A percentile compares a stretch with the other conserved stretches of the same genome.
Evolutionary conservation across 2,329 filamentous ascomycete genomes (phyloP).

Genomic region (Fusarium mangiferae): DNA sequence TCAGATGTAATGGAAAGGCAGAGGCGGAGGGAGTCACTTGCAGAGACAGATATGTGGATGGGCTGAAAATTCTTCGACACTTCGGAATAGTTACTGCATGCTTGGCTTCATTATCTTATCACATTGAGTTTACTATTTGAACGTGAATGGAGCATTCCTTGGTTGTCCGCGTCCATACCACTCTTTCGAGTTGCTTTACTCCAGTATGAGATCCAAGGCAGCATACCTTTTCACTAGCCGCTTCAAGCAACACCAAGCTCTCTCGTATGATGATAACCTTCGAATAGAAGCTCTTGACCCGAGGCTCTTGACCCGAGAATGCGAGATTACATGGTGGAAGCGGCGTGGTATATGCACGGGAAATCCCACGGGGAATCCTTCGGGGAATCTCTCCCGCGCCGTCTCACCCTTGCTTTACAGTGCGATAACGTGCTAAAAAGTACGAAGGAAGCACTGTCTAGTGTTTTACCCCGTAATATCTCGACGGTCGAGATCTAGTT

Average conservation of each 20-base stretch:
- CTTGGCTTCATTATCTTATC: rapidly evolving
- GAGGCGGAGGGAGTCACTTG: not conserved
- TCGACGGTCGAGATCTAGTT: too few relatives aligned
- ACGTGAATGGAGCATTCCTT: rapidly evolving
- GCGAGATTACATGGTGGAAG: too few relatives aligned
- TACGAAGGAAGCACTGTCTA: too few relatives aligned
- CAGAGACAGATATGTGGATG: not conserved
- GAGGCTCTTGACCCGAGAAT: not conserved
- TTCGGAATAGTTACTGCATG: not conserved
- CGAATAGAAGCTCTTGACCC: not conserved
- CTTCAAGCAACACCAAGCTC: not conserved
- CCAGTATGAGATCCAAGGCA: not conserved
- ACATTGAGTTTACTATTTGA: rapidly evolving
- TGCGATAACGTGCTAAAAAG: not conserved
- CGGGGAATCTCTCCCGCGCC: not conserved
- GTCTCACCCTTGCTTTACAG: not conserved
- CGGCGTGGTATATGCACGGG: not conserved
- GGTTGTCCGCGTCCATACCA: too few relatives aligned
- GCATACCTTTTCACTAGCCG: rapidly evolving
- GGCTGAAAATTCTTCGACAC: rapidly evolving
- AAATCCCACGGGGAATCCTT: not conserved
- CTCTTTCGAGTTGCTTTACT: not conserved
- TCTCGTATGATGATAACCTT: too few relatives aligned
- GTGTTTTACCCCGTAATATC: too few relatives aligned
- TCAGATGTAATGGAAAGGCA: not conserved